Evolutionary conservation across 257 asterid genomes (phyloP), one percentile per base, ranked within the genome.

Genomic region (Nicotiana paniculata): DNA sequence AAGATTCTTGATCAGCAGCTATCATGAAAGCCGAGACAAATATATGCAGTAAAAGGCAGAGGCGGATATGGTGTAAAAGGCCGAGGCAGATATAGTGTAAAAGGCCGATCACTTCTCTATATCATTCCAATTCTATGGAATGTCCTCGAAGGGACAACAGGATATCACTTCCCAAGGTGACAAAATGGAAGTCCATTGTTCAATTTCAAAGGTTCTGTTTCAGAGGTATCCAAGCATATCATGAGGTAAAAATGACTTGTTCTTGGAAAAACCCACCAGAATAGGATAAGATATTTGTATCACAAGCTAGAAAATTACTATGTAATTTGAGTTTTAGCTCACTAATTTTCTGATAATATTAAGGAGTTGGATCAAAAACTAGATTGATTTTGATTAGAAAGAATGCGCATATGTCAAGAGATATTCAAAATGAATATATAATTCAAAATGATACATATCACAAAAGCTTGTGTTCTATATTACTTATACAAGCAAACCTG

Each of bases 401-500:
- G 30, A 68, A 64, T 3, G 55, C 10, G 37, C 21, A 72, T 72
- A 59, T 43, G 35, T 72, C 78, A 58, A 30, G 53, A 32, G 46
- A 51, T 12, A 39, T n/a, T 32, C 59, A 37, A 12, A 64, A 48
- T 39, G 26, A 1, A 43, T 16, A 81, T 21, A 65, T 4, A 48
- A 26, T 65, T 46, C 24, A 72, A 72, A 13, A 53, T 62, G 13
- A 2, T 10, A 13, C 54, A 21, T 3, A 35, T 53, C 16, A 77
- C 13, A 10, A n/a, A 9, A 66, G 12, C 58, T 30, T 21, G n/a
- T 78, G 35, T 59, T 78, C 69, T 58, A 26, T 35, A 35, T 7
- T 37, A 58, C 18, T 5, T 21, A 37, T 43, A 61, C 21, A 37
- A 48, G 67, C 66, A 53, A 51, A 93, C 98, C 97, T 95, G 94